phyloP scores from a whole-genome alignment of 169 alveolate genomes.

The Blepharisma undulans region DNA sequence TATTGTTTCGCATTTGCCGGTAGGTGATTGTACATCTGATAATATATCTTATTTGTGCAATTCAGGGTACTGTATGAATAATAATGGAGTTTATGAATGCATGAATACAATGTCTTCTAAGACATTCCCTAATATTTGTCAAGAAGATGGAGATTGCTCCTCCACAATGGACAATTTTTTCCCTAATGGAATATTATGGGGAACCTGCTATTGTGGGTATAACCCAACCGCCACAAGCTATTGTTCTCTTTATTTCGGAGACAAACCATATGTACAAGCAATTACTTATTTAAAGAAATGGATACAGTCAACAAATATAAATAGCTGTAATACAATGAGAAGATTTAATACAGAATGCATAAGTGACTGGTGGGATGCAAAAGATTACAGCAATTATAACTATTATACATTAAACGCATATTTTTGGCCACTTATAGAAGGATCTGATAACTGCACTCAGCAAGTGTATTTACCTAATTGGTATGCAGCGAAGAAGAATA shows the following conservation, averaged over 20 bases:
- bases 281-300: background rate
- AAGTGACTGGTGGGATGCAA: constrained; percentile 3
- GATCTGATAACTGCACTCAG: background rate
- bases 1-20: background rate
- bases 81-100: background rate
- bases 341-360: constrained; percentile 1
- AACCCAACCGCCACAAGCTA: background rate
- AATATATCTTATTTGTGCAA: background rate
- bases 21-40: background rate
- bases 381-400: background rate
- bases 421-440: background rate
- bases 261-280: background rate
- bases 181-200: background rate
- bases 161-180: background rate
- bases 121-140: background rate
- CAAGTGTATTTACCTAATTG: background rate
- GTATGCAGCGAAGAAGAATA: background rate
- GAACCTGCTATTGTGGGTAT: constrained; percentile 25
- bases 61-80: background rate
- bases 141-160: background rate
- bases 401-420: background rate
- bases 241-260: constrained; percentile 3
- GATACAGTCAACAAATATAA: background rate
- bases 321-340: constrained; percentile 18
- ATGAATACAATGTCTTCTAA: background rate